Evolutionary conservation across 495 filamentous ascomycete species (phyloP), one percentile per base, ranked within the genome.

Genomic region (Thozetella sp.): DNA sequence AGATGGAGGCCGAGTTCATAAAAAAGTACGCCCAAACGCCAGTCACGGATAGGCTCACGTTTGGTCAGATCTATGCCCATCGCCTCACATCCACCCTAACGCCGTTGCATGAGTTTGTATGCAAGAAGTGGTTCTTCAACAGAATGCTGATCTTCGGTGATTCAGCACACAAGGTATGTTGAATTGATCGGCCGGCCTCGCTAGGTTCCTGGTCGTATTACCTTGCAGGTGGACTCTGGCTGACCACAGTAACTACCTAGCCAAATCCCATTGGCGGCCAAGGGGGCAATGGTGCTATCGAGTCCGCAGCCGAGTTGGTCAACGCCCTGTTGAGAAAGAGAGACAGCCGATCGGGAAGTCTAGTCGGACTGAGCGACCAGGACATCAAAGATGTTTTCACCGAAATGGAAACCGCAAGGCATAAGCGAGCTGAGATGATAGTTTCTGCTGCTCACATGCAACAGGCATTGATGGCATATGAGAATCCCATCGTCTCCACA

Each of bases 281-380:
- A 51, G 76, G 75, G 1, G 76, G 72, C 4, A 77, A 78, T 48
- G 59, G 59, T 27, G 75, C 71, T 6, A 76, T 81, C 22, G 71
- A 76, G 56, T 67, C 65, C n/a, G 71, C 70, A 3, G 72, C 75
- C 0, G 65, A 63, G 25, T 64, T 81, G 1, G 65, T 71, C 1
- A 72, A 78, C 51, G 52, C 52, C 11, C 56, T 63, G 3, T 3
- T 63, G 2, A 54, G 56, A n/a, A 48, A 48, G 43, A 48, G n/a
- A 19, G 43, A 48, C 6, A 48, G 20, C 9, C 54, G 54, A n/a
- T 55, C 22, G 4, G 37, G 30, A 12, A 43, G 26, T 17, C 45
- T 63, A 2, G 54, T 51, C n/a, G 53, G 52, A n/a, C 34, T 56
- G 3, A 59, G 2, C n/a, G 19, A 20, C 12, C 40, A 40, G 6